phyloP scores from a whole-genome alignment of 2,329 filamentous ascomycete species.

The Penicillium hordei region DNA sequence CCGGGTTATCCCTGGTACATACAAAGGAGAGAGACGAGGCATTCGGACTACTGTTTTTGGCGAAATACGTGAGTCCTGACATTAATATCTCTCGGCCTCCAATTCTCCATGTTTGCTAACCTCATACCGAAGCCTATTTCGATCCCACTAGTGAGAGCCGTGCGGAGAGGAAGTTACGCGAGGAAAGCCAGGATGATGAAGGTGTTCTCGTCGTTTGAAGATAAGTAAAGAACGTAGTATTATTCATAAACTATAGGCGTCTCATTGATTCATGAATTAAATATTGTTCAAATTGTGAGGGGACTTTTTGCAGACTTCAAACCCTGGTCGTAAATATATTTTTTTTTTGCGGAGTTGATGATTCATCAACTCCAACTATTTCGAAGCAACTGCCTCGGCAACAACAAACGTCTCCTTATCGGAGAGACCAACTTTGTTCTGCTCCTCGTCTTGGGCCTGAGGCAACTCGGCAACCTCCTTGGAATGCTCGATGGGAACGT shows the following conservation, averaged over 20 bases:
- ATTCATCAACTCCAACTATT: background rate
- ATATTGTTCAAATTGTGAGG: background rate
- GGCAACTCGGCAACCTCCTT: conserved; percentile 3
- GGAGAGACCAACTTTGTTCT: background rate
- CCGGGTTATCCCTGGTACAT: conserved; percentile 13
- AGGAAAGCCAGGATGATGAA: background rate
- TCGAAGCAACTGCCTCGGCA: background rate
- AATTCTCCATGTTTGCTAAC: background rate
- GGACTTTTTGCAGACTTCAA: background rate
- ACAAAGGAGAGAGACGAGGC: conserved; percentile 6
- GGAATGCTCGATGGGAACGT: conserved; percentile 23
- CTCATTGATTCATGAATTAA: conserved; percentile 3
- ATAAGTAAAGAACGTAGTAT: background rate
- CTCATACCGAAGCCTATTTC: conserved; percentile 1
- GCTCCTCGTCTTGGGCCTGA: conserved; percentile 18
- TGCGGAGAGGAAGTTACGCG: background rate
- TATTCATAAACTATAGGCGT: background rate
- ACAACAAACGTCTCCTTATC: conserved; percentile 2
- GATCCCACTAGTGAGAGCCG: conserved; percentile 9
- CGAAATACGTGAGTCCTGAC: conserved; percentile 5
- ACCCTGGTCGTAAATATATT: background rate
- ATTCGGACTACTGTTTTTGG: conserved; percentile 15
- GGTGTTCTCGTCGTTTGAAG: background rate
- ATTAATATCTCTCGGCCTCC: background rate
- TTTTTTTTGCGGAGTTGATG: background rate